These are phyloP conservation scores for Coniosporium tulheliwenetii DNA, from an alignment of 2,329 filamentous ascomycete species.

Conservation along the genomic window DNA sequence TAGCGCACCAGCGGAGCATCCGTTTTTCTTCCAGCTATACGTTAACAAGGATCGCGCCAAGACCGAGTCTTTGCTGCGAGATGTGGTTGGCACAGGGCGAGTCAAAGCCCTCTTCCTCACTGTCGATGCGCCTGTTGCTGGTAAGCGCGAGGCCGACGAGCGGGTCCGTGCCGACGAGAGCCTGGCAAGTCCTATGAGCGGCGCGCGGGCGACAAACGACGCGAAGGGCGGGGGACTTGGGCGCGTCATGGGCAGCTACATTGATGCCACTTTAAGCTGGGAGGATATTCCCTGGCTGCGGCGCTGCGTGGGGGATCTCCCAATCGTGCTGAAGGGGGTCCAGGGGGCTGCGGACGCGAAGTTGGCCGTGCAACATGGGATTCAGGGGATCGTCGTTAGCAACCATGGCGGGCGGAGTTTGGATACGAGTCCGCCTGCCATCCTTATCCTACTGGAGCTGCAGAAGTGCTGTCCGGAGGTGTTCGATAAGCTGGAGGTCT, in stretches of 20 bases:
- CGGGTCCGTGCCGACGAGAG: constrained; percentile 30
- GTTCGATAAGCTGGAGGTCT: constrained; percentile 44
- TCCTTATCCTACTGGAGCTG: constrained; percentile 47
- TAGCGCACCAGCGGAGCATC: constrained; percentile 10
- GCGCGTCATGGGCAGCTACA: constrained; percentile 38
- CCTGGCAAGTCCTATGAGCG: constrained; percentile 33
- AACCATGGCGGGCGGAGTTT: constrained; percentile 39
- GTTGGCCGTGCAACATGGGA: constrained; percentile 24
- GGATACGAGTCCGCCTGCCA: constrained; percentile 33
- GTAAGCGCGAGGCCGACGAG: constrained; percentile 37
- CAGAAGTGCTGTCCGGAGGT: constrained; percentile 43
- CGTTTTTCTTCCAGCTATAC: constrained; percentile 46
- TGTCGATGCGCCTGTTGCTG: constrained; percentile 40
- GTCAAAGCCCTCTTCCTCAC: constrained; percentile 42
- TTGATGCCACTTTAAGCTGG: constrained; percentile 40
- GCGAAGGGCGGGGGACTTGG: constrained; percentile 38
- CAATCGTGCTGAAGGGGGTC: constrained; percentile 29
- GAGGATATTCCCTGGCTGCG: constrained; percentile 29
- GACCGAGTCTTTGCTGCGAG: constrained; percentile 32
- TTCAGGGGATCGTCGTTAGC: constrained; percentile 30
- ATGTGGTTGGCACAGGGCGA: constrained; percentile 27
- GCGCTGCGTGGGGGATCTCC: constrained; percentile 18
- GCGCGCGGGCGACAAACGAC: constrained; percentile 34
- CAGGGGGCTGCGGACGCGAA: constrained; percentile 24
- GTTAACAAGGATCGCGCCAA: constrained; percentile 40